Evolutionary conservation across 2,329 filamentous ascomycete species (phyloP), one percentile per base, ranked within the genome.

Genomic region (Cytospora leucostoma): DNA sequence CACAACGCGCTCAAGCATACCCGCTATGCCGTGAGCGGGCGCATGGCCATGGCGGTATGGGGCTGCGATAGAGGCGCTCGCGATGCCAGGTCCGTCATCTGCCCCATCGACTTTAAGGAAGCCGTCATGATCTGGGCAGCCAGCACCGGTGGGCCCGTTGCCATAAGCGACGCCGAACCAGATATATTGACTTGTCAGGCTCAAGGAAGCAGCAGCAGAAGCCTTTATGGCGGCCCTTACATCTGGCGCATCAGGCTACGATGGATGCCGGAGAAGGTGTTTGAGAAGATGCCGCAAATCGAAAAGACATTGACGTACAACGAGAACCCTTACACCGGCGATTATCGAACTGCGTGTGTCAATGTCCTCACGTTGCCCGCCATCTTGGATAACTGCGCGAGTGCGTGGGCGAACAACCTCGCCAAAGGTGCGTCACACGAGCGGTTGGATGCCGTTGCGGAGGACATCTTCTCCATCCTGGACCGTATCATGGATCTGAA

Each of bases 11-110:
- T 85, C 21, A 67, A 69, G 19, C 77, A 81, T 68, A 74, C 80
- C 1, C 77, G 74, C 21, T 84, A 82, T 69, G 77, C 77, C 12
- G 74, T 85, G 50, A 76, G 73, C 67, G 82, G 82, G 27, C 72
- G 75, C 27, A 75, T 75, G 0, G 80, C 80, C 13, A 73, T 84
- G 64, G 68, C 73, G 3, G 74, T 78, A 54, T 79, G 81, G 72
- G 81, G 80, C 54, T 77, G 74, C 64, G 57, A 68, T 4, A 65
- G 63, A 8, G 70, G 73, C 7, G 61, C 52, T 7, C 74, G 75
- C 0, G 66, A 67, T 6, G 70, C 75, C 53, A 67, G 83, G 19
- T 77, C 71, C 50, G 72, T 84, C 59, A 53, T 80, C 21, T 82
- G 78, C 64, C 77, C 79, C 0, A 63, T 66, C 7, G 66, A 74